Evolutionary conservation across 2,329 filamentous ascomycete genomes (phyloP), one percentile per base, ranked within the genome.

Genomic region (Samsoniella hepiali): DNA sequence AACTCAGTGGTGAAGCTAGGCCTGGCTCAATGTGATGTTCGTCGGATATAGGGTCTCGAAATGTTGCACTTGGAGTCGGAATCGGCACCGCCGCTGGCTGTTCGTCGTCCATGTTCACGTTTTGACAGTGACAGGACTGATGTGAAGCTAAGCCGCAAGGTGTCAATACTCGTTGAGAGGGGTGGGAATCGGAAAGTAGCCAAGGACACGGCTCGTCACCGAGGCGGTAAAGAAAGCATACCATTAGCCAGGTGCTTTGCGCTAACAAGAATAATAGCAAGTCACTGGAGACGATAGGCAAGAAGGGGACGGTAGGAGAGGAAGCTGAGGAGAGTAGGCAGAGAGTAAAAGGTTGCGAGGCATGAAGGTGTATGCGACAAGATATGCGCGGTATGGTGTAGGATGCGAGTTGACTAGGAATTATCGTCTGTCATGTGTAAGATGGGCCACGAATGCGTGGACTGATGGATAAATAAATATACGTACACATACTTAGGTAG

Each of bases 11-110:
- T 29, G 79, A 75, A 13, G 75, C 72, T 44, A 71, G 74, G 62
- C 75, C 78, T 38, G 75, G 72, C n/a, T 81, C 78, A 29, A 78
- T 78, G 1, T 77, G 80, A 42, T 57, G 51, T 27, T 62, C 53
- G 63, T 81, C 79, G 36, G 76, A 77, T 50, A 73, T 72, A 17
- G 71, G 69, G 45, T 72, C 73, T 31, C 79, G 77, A 42, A 75
- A 78, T 65, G 72, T 78, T 64, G 69, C 66, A 53, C 69, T 68
- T 31, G 76, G 72, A 67, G 77, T 75, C 34, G 67, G 64, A 5
- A 65, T 53, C 31, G 63, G 49, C 22, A 42, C 32, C 29, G 56
- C 38, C 27, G 38, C 32, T 9, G 45, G 17, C 31, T 62, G 58
- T 32, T 58, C 58, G 22, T 71, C 67, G 22, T 80, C 70, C 71